phyloP scores from a whole-genome alignment of 352 stramenopile genomes.

The Globisporangium middletonii region DNA sequence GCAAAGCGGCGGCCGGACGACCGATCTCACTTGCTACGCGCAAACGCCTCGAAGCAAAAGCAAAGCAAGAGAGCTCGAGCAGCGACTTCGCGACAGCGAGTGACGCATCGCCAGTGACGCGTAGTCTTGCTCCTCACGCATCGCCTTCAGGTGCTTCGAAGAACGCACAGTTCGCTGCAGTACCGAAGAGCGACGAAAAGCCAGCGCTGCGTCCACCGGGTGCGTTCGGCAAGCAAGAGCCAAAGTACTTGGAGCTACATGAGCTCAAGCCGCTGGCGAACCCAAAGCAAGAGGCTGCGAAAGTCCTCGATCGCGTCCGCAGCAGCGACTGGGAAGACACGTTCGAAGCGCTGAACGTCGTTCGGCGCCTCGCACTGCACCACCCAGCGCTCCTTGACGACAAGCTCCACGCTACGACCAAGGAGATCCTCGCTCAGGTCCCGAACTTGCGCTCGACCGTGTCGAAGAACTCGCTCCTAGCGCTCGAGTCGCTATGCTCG shows the following conservation, averaged over 20 bases:
- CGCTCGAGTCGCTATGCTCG: constrained; percentile 54
- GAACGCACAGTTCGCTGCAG: neutral
- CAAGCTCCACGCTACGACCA: constrained; percentile 37
- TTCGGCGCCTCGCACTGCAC: constrained; percentile 49
- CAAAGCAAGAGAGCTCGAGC: constrained; percentile 30
- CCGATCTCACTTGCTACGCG: constrained; percentile 38
- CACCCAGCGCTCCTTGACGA: constrained; percentile 36
- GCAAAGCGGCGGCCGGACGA: neutral
- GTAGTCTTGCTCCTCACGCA: neutral
- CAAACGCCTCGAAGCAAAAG: constrained; percentile 63
- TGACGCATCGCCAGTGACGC: neutral
- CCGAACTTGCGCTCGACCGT: constrained; percentile 64
- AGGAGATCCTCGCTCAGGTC: constrained; percentile 56
- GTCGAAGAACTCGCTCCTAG: constrained; percentile 71
- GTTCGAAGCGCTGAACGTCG: constrained; percentile 59
- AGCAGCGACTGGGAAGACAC: constrained; percentile 51
- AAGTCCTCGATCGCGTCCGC: constrained; percentile 28
- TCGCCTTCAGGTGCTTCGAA: neutral
- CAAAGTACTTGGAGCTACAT: constrained; percentile 51
- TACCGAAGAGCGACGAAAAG: constrained; percentile 1
- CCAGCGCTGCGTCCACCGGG: neutral
- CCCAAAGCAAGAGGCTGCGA: constrained; percentile 43
- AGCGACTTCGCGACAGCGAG: neutral
- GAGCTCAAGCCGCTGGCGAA: constrained; percentile 55
- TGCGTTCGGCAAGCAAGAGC: constrained; percentile 48